phyloP scores from a whole-genome alignment of 306 rosid genomes.

The Prunus kanzakura region DNA sequence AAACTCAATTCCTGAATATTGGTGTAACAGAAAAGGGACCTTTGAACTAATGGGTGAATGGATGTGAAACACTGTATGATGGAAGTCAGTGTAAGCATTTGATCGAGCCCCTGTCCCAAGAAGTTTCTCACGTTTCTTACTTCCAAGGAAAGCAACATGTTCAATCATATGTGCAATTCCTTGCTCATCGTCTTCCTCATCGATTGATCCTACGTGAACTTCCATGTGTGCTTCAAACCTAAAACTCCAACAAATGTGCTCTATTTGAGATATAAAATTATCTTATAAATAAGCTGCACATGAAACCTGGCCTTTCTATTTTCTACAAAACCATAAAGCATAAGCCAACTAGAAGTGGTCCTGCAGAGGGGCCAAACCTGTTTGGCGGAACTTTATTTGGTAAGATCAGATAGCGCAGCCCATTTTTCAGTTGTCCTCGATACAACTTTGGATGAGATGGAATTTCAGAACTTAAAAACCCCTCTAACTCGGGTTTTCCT shows the following conservation, averaged over 20 bases:
- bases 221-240: constrained; percentile 99
- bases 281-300: background rate
- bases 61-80: constrained; percentile 97
- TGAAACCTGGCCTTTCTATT: background rate
- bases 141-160: constrained; percentile 98
- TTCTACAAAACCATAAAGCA: background rate
- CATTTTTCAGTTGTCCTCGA: constrained; percentile 81
- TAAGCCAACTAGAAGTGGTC: background rate
- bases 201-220: constrained; percentile 93
- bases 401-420: constrained; percentile 73
- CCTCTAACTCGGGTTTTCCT: constrained; percentile 47
- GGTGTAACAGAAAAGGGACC: constrained; percentile 41
- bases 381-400: constrained; percentile 96
- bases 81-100: constrained; percentile 98
- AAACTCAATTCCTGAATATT: background rate
- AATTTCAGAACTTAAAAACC: constrained; percentile 64
- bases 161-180: constrained; percentile 99
- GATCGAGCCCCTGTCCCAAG: constrained; percentile 98
- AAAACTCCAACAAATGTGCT: constrained; percentile 20
- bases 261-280: background rate
- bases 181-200: constrained; percentile 96
- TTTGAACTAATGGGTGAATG: constrained; percentile 87
- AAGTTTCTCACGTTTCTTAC: constrained; percentile 99
- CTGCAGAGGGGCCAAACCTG: constrained; percentile 38
- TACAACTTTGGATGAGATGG: constrained; percentile 87